Conservation (phyloP, 1,139 yeast genomes). For the Debaryomyces sp. region DNA sequence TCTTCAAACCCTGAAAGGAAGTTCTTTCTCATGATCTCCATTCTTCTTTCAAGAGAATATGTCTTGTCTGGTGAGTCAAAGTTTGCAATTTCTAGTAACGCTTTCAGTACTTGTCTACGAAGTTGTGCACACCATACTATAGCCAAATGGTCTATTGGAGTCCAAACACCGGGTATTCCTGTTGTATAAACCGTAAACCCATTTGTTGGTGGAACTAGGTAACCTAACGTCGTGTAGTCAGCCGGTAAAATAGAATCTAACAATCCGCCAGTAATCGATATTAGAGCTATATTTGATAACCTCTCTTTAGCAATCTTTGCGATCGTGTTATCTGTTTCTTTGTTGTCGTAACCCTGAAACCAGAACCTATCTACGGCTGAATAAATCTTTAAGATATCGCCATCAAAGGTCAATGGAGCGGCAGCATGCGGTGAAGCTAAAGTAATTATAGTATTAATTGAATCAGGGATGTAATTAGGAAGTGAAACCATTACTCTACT, state of each 20-base stretch:
- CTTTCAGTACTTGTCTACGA: constrained; percentile 61
- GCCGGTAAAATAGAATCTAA: constrained; percentile 86
- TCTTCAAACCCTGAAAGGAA: constrained; percentile 65
- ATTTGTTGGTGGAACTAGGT: constrained; percentile 67
- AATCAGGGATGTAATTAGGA: constrained; percentile 69
- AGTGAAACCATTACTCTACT: constrained; percentile 79
- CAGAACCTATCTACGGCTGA: constrained; percentile 78
- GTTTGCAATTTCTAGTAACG: constrained; percentile 64
- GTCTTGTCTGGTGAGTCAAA: constrained; percentile 47
- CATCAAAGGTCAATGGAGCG: constrained; percentile 95
- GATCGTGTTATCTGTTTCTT: constrained; percentile 9
- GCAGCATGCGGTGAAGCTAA: constrained; percentile 92
- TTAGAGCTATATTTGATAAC: constrained; percentile 52
- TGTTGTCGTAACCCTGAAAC: constrained; percentile 57
- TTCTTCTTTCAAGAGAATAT: constrained; percentile 52
- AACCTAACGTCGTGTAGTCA: constrained; percentile 81
- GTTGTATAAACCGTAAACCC: constrained; percentile 87
- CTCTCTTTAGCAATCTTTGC: constrained; percentile 39
- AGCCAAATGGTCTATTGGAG: constrained; percentile 93
- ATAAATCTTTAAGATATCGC: constrained; percentile 77
- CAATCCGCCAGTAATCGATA: constrained; percentile 92
- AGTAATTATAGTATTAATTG: constrained; percentile 84
- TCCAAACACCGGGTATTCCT: constrained; percentile 91
- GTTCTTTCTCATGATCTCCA: constrained; percentile 53
- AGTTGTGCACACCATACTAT: constrained; percentile 97